Base-by-base conservation (phyloP, 73 alveolate species). In the Paramecium sexaurelia region DNA sequence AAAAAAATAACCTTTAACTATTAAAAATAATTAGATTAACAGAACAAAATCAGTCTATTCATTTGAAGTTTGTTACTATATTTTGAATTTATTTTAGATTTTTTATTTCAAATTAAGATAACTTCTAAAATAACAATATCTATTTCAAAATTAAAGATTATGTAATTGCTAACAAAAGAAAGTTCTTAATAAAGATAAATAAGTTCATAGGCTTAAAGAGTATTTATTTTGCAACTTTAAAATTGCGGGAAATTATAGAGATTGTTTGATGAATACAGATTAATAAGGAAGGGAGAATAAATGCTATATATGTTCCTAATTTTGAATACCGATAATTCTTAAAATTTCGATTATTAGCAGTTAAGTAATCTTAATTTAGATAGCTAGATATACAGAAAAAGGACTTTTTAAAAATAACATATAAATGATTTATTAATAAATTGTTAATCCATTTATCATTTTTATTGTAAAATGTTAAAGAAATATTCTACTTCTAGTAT, bases 401-500 rank as follows among this genome's bases (percentile, higher is more conserved):
- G 1, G 33, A n/a, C 17, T 17, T 51, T 0, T 51, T 15, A 45
- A 0, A 5, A 45, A 13, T 45, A 5, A 45, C 11, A 15, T 45
- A 45, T 45, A 51, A 51, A 51, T 51, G 67, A 51, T 51, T 19
- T 51, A 51, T 51, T 51, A 51, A 51, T 51, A 47, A 47, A 47
- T 47, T 47, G 61, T 51, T 29, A 19, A n/a, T 17, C 22, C 15
- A 17, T 3, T 17, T 51, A 35, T 91, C 84, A 91, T 75, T 84
- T 73, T 55, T 90, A 78, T 84, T 95, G 93, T 92, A 92, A 82
- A 19, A 93, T 93, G 78, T 96, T 95, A 90, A 96, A 96, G 97
- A 96, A 96, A 85, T 95, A 96, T 89, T 96, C 98, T 61, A 97
- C 95, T 85, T 98, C 99, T 26, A 97, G 93, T 55, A 93, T 98